Conservation (phyloP, 2,329 filamentous ascomycete genomes). For the Diaporthe sp. region DNA sequence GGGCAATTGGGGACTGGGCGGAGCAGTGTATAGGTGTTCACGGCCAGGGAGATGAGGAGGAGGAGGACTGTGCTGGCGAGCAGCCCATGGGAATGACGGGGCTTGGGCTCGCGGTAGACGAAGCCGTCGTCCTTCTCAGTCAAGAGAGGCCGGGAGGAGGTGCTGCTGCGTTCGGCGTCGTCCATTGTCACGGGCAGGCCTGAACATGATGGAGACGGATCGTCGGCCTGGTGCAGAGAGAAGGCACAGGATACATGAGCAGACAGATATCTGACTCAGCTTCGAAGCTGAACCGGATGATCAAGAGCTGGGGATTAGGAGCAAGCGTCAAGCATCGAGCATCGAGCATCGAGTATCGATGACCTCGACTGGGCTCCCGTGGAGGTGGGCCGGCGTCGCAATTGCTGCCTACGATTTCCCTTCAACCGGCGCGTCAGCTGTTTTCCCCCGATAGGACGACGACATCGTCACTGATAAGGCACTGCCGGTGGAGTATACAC, state of each 20-base stretch:
- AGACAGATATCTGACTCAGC: not conserved
- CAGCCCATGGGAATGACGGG: not conserved
- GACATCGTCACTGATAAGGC: not conserved
- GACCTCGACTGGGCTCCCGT: not conserved
- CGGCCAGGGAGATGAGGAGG: not conserved
- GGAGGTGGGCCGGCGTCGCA: not conserved
- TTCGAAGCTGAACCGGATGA: not conserved
- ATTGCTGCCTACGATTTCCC: not conserved
- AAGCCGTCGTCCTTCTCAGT: conserved; percentile 11
- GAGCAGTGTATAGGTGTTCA: not conserved
- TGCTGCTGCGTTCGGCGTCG: conserved; percentile 9
- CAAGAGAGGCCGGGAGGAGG: conserved; percentile 1
- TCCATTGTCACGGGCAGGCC: not conserved
- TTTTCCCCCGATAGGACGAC: not conserved
- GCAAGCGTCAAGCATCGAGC: not conserved
- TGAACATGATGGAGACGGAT: not conserved
- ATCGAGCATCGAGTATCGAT: not conserved
- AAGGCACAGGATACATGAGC: not conserved
- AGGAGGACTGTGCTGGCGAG: not conserved
- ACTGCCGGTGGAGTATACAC: conserved; percentile 8
- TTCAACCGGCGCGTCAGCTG: not conserved
- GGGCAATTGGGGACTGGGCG: not conserved
- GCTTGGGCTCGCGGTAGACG: not conserved
- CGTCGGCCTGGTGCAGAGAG: not conserved
- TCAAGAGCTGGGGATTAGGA: not conserved